Evolutionary conservation across 2,329 filamentous ascomycete genomes (phyloP), one percentile per base, ranked within the genome.

Genomic region (Pyrenochaeta sp.): DNA sequence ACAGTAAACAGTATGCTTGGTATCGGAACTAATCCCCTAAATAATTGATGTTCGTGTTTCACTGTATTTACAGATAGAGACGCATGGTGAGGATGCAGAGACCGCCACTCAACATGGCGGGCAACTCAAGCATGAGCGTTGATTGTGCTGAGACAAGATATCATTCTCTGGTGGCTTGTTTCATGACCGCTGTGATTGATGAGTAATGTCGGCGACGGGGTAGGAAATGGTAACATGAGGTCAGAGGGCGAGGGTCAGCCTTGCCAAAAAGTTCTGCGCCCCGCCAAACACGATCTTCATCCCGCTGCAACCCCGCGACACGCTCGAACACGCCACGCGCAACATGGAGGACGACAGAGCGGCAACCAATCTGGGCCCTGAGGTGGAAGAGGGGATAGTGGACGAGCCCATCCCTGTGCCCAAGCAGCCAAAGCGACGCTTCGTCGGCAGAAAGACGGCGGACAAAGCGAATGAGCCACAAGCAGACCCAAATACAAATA

Each of bases 381-480:
- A 87, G 11, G 83, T 85, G 45, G 86, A 90, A 60, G 86, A 89
- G 35, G 87, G 88, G 59, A 82, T 85, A 68, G 78, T 73, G 63
- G 81, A 77, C 74, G 83, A 82, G 54, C 75, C 79, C 20, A 76
- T 76, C 6, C 64, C 81, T 17, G 72, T 72, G 1, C 74, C 78
- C 43, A 91, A 84, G 71, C 90, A 94, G 68, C 95, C 95, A 18
- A 96, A 91, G 81, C 93, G 94, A 77, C 86, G 94, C 52, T 99
- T 99, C 64, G 89, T 99, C 15, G 95, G 95, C 27, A 84, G 92
- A 63, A 87, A 89, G 18, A 91, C 90, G 7, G 82, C 86, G 56
- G 85, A 88, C 67, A 83, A 85, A 63, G 79, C 84, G 35, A 76
- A 81, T 53, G 82, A 80, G 68, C 78, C 70, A 62, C 66, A 68